Evolutionary conservation across 225 moss, liverwort and hornwort genomes (phyloP), one percentile per base, ranked within the genome.

Genomic region (Lunularia cruciata): DNA sequence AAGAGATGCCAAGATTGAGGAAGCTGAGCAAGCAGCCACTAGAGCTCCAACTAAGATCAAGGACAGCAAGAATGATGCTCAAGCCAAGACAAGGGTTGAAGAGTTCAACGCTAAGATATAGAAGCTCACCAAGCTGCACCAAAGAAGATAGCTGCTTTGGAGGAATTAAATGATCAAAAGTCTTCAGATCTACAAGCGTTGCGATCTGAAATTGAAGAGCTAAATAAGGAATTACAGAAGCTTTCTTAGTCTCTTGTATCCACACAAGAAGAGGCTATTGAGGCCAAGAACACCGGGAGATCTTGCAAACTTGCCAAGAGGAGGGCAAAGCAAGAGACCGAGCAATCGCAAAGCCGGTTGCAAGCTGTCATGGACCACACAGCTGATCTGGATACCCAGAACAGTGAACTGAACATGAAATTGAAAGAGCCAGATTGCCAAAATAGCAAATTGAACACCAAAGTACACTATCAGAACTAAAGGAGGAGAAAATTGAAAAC

Each of bases 221-320:
- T 71, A 16, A 60, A 60, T 42, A 48, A 36, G 38, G 71, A 71
- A 45, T 45, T 71, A 60, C 60, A 47, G 1, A 46, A 71, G 71
- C 48, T 60, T 22, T 48, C 60, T 11, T n/a, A 34, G 6, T 60
- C 45, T 47, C 71, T 71, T 37, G 31, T 20, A 46, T 19, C 31
- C 25, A 39, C 69, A 28, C 56, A 69, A 34, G 47, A 71, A 3
- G 59, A 60, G 34, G 71, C 43, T 6, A 22, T 20, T 0, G 60
- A 71, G 30, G 71, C 71, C 22, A 61, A 34, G 18, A 36, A 36
- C 48, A 11, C 48, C 3, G 48, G 46, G 5, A 33, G 33, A 0
- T 14, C 60, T 6, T 23, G 60, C 39, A 31, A 23, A 16, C 25
- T 36, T 37, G 22, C 47, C 20, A 30, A 60, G 34, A 47, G 61